Conservation (phyloP, 148 eudicot species). For the Fagopyrum homotropicum region DNA sequence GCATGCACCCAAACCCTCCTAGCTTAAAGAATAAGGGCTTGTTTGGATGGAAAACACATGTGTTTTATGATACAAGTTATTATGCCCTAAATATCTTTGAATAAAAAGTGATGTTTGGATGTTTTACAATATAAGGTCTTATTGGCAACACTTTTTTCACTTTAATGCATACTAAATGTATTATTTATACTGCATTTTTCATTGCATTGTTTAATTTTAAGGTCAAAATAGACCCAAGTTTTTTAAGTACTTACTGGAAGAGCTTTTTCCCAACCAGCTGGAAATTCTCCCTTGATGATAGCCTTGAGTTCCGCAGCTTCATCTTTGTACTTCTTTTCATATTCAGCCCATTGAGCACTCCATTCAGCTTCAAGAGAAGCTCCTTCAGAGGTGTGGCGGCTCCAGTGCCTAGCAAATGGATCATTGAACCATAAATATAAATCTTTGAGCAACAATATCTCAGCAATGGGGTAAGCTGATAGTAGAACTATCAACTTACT, state of each 20-base stretch:
- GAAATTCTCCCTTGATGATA: constrained; percentile 64
- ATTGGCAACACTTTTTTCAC: no score
- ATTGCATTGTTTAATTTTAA: no score
- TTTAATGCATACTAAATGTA: no score
- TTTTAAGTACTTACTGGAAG: constrained; percentile 62
- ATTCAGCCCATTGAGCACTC: constrained; percentile 79
- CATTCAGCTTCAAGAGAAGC: constrained; percentile 90
- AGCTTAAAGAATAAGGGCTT: no score
- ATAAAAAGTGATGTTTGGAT: no score
- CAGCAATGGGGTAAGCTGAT: not conserved
- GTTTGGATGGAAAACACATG: no score
- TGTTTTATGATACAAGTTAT: not conserved
- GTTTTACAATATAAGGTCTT: no score
- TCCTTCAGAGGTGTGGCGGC: constrained; percentile 87
- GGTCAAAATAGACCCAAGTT: no score
- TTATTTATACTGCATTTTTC: no score
- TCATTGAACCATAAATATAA: not conserved
- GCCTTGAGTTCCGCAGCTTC: constrained; percentile 90
- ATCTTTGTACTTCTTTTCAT: constrained; percentile 79
- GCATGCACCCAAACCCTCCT: no score
- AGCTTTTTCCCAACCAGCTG: constrained; percentile 96
- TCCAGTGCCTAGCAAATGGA: constrained; percentile 65
- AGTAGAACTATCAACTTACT: constrained; percentile 30
- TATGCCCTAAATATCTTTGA: no score
- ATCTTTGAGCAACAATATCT: constrained; percentile 4